A percentile compares a stretch with the other conserved stretches of the same genome.
phyloP scores from a whole-genome alignment of 768 basidiomycete species.

The Kwoniella mangroviensis region DNA sequence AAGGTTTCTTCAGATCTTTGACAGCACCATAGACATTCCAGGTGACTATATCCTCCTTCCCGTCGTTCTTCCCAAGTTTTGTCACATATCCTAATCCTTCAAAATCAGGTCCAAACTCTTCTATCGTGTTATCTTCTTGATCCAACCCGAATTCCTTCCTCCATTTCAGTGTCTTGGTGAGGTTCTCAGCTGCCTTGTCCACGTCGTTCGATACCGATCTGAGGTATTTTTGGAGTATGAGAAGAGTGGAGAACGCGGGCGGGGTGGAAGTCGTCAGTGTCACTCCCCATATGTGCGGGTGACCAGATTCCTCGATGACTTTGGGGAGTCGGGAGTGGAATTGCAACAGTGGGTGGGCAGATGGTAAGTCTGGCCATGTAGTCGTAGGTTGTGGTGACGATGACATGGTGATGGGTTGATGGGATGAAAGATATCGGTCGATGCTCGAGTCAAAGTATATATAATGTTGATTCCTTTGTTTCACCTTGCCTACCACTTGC shows the following conservation, averaged over 20 bases:
- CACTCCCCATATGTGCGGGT: slow-evolving; percentile 26
- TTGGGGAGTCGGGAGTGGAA: slow-evolving; percentile 11
- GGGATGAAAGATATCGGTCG: neutral
- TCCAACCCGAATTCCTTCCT: slow-evolving; percentile 29
- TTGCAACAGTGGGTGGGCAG: slow-evolving; percentile 15
- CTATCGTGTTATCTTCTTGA: neutral
- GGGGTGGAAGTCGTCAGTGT: neutral
- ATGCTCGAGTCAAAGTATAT: too few relatives aligned
- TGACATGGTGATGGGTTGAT: neutral
- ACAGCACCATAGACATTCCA: slow-evolving; percentile 38
- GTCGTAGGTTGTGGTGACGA: too few relatives aligned
- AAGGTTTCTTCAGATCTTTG: slow-evolving; percentile 23
- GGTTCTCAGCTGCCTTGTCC: slow-evolving; percentile 15
- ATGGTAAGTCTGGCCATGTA: slow-evolving; percentile 5
- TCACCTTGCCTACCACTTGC: too few relatives aligned
- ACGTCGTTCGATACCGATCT: slow-evolving; percentile 24
- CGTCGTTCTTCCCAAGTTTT: slow-evolving; percentile 9
- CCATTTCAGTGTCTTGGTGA: slow-evolving; percentile 29
- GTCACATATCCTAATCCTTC: slow-evolving; percentile 30
- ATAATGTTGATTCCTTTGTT: too few relatives aligned
- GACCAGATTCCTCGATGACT: slow-evolving; percentile 19
- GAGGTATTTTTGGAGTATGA: slow-evolving; percentile 35
- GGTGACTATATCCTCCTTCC: slow-evolving; percentile 16
- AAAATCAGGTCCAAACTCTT: slow-evolving; percentile 27
- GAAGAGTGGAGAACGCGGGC: slow-evolving; percentile 18